phyloP scores from a whole-genome alignment of 2,329 filamentous ascomycete genomes.

The Talaromyces sp. region DNA sequence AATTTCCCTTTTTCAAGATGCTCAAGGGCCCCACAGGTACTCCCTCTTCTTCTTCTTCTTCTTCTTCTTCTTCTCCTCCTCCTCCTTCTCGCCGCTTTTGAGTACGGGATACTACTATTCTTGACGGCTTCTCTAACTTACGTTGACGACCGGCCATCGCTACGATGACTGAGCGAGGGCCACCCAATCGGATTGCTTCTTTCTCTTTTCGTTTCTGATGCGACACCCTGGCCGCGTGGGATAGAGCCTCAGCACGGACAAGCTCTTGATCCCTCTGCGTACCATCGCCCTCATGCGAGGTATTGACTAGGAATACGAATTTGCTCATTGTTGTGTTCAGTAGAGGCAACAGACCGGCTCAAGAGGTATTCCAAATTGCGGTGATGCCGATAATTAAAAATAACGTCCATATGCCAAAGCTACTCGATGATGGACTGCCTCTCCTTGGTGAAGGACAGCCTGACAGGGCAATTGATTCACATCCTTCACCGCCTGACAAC shows the following conservation, averaged over 20 bases:
- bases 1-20: neutral
- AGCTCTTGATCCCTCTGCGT: neutral
- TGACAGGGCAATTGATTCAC: no score
- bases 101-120: no score
- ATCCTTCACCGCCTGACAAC: no score
- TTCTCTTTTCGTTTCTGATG: neutral
- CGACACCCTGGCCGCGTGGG: slow-evolving; percentile 1
- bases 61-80: neutral
- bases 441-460: no score
- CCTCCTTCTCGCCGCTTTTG: neutral
- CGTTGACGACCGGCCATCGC: neutral
- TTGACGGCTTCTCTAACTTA: no score
- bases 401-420: no score
- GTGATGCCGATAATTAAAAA: no score
- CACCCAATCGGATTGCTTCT: neutral
- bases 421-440: no score
- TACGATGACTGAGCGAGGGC: neutral
- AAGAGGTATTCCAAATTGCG: no score
- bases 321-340: neutral
- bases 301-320: neutral
- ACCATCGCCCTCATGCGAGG: neutral
- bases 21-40: neutral
- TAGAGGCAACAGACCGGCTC: no score
- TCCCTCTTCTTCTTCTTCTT: neutral
- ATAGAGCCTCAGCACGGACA: neutral